Base-by-base conservation (phyloP, 345 rosid species). In the Eucalyptus brandiana region DNA sequence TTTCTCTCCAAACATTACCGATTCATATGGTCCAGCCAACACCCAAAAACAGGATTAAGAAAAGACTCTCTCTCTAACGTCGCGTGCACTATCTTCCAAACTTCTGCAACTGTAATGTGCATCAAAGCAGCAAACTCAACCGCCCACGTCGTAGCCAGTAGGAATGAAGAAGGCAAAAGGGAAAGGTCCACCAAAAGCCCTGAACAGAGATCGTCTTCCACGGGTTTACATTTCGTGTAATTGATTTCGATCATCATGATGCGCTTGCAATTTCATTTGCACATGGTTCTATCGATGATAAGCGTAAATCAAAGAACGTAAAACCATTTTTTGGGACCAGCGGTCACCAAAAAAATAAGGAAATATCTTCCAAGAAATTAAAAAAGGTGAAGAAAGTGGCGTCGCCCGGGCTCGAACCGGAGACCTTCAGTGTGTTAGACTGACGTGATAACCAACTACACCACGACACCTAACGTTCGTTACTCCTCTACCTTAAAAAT, bases 381-480 rank as follows among this genome's bases (percentile, higher is more conserved):
- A 37, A 87, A 87, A 30, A 1, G 26, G 10, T 26, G 8, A 50
- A 14, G 32, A 11, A n/a, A 76, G 3, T 97, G 96, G 97, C 97
- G 92, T 96, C 97, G 94, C 97, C 98, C 96, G 96, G 96, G 60
- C 85, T 97, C 93, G 97, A 97, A 96, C 96, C 96, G 96, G 95
- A 96, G 98, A 94, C 98, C 97, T 96, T 96, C 95, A 96, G 96
- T 96, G 99, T 95, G 98, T 96, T 96, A 95, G 96, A 96, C 97
- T 96, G 97, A 95, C 96, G 97, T 96, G 97, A 96, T 97, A 96
- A 95, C 98, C 99, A 96, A 96, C 97, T 96, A 96, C 97, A 97
- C 98, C 98, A 96, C 96, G 96, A 96, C 92, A 95, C 98, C 97
- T 3, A 32, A 2, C 4, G 4, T 3, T 4, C 17, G 1, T 6